Percentiles rank a stretch among this genome's conserved stretches.
Evolutionary conservation across 352 stramenopile genomes (phyloP).

Genomic region (Phytophthora foliorum): DNA sequence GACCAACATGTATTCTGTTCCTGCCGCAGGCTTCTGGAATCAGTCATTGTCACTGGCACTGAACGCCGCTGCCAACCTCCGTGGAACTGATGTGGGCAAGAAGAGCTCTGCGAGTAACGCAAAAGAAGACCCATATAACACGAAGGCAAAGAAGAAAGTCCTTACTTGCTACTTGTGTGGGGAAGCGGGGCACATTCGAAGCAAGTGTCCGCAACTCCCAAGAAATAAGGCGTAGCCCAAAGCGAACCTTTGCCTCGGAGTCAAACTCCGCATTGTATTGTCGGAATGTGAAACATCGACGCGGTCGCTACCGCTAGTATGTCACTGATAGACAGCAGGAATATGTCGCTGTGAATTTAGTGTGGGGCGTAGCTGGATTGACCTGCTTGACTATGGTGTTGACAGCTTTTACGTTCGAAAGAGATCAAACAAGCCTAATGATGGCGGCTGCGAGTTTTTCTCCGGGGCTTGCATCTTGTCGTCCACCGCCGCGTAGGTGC

Average conservation of each 20-base stretch:
- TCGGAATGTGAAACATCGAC: too few species aligned
- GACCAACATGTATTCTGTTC: neutral
- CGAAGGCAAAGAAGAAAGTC: slow-evolving; percentile 11
- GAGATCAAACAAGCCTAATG: too few species aligned
- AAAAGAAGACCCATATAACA: neutral
- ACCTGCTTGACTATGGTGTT: too few species aligned
- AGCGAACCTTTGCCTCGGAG: too few species aligned
- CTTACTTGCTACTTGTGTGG: slow-evolving; percentile 27
- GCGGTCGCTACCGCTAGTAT: too few species aligned
- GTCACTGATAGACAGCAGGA: too few species aligned
- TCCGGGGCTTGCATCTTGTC: slow-evolving; percentile 38
- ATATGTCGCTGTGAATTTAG: too few species aligned
- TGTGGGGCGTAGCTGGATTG: too few species aligned
- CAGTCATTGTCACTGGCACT: slow-evolving; percentile 40
- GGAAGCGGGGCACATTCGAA: slow-evolving; percentile 20
- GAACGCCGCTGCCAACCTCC: slow-evolving; percentile 17
- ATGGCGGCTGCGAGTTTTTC: too few species aligned
- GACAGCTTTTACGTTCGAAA: too few species aligned
- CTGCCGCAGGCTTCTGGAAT: slow-evolving; percentile 30
- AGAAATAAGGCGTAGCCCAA: slow-evolving; percentile 19
- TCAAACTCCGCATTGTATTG: too few species aligned
- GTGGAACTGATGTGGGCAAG: neutral
- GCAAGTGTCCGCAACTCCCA: slow-evolving; percentile 23
- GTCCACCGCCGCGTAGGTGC: slow-evolving; percentile 60
- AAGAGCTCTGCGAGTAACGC: neutral